Percentiles rank a stretch among this genome's conserved stretches.
phyloP scores from a whole-genome alignment of 2,329 filamentous ascomycete species.

The Aurifilum marmelostoma region DNA sequence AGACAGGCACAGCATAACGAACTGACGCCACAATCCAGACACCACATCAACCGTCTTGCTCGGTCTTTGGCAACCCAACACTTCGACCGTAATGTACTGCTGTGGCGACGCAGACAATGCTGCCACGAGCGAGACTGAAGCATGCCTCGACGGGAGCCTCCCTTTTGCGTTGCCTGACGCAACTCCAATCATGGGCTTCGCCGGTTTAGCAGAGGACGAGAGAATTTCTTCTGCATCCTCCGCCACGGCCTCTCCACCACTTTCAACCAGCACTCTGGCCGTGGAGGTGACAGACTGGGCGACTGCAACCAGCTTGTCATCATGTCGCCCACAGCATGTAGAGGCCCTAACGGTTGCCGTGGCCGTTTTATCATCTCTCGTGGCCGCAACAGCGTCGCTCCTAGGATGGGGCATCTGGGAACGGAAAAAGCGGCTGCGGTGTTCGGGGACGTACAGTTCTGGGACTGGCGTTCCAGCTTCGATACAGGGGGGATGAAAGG shows the following conservation, averaged over 20 bases:
- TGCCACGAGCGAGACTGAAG: slow-evolving; percentile 1
- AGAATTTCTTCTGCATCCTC: neutral
- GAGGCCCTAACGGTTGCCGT: neutral
- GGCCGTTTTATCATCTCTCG: neutral
- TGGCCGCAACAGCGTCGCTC: neutral
- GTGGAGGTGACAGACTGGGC: neutral
- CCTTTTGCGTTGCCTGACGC: slow-evolving; percentile 1
- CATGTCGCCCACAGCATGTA: neutral
- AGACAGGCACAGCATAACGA: neutral
- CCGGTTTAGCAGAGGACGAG: slow-evolving; percentile 10
- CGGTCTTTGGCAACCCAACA: slow-evolving; percentile 4
- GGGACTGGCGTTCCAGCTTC: neutral
- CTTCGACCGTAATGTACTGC: slow-evolving; percentile 6
- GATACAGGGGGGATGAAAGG: neutral
- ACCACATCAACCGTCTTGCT: neutral
- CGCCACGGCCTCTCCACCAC: neutral
- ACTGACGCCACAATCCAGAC: slow-evolving; percentile 4
- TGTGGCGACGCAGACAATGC: slow-evolving; percentile 10
- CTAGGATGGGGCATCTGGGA: slow-evolving; percentile 15
- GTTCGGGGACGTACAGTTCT: neutral
- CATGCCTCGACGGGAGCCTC: slow-evolving; percentile 7
- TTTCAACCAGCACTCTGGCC: too few relatives aligned
- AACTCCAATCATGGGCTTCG: slow-evolving; percentile 10
- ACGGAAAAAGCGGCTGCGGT: slow-evolving; percentile 8
- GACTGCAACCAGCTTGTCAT: neutral